phyloP scores from a whole-genome alignment of 2,329 filamentous ascomycete species.

The Aspergillus sp. region DNA sequence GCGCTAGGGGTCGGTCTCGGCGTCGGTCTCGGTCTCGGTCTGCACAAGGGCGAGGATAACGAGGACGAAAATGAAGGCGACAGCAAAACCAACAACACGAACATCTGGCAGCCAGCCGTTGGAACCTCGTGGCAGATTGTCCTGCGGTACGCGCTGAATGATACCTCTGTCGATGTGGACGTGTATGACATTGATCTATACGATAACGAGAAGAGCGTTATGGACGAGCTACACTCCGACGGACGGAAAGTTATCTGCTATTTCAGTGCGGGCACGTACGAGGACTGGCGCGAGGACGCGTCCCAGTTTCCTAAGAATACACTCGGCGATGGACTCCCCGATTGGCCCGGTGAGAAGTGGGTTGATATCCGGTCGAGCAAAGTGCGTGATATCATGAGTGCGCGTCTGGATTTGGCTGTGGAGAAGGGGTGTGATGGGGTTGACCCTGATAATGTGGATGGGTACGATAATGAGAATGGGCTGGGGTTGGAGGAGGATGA shows the following conservation, averaged over 20 bases:
- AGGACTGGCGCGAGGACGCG: slow-evolving; percentile 62
- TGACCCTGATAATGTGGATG: slow-evolving; percentile 71
- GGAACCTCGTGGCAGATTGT: slow-evolving; percentile 63
- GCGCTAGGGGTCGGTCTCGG: slow-evolving; percentile 55
- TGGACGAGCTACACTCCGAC: slow-evolving; percentile 49
- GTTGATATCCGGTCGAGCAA: slow-evolving; percentile 57
- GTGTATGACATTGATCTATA: slow-evolving; percentile 65
- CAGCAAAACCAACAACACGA: slow-evolving; percentile 21
- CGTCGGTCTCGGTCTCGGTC: slow-evolving; percentile 58
- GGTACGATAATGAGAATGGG: slow-evolving; percentile 64
- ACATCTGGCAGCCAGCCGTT: slow-evolving; percentile 54
- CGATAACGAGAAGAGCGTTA: slow-evolving; percentile 49
- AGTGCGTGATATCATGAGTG: slow-evolving; percentile 65
- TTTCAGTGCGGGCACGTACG: slow-evolving; percentile 70
- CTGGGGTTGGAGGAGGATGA: slow-evolving; percentile 58
- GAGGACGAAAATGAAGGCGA: slow-evolving; percentile 23
- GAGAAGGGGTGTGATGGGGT: slow-evolving; percentile 67
- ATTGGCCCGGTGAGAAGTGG: slow-evolving; percentile 69
- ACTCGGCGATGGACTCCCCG: slow-evolving; percentile 58
- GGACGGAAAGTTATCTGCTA: slow-evolving; percentile 70
- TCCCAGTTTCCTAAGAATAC: slow-evolving; percentile 56
- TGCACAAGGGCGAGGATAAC: slow-evolving; percentile 38
- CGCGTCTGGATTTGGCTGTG: slow-evolving; percentile 59
- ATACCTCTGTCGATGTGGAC: slow-evolving; percentile 51
- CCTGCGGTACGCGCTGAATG: slow-evolving; percentile 43